phyloP scores from a whole-genome alignment of 306 rosid genomes.

The Quercus glauca region DNA sequence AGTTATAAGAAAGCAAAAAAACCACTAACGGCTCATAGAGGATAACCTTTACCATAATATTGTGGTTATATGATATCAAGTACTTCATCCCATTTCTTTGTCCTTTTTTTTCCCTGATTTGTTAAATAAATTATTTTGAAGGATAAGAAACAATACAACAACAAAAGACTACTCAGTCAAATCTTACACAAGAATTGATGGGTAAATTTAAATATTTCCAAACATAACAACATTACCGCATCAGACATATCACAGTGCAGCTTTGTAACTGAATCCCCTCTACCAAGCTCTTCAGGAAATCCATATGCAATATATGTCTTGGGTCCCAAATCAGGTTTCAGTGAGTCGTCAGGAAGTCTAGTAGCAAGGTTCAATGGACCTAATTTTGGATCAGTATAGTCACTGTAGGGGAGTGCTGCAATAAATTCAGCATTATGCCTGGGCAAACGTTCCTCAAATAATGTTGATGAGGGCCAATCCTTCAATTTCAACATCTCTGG shows the following conservation, averaged over 20 bases:
- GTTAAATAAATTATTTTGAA: too few relatives aligned
- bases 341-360: slow-evolving; percentile 42
- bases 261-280: slow-evolving; percentile 68
- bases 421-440: slow-evolving; percentile 59
- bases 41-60: too few relatives aligned
- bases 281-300: slow-evolving; percentile 48
- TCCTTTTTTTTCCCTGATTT: background rate
- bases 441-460: slow-evolving; percentile 61
- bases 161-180: too few relatives aligned
- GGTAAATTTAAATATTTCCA: too few relatives aligned
- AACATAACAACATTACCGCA: slow-evolving; percentile 36
- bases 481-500: slow-evolving; percentile 66
- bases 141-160: too few relatives aligned
- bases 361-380: slow-evolving; percentile 63
- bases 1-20: too few relatives aligned
- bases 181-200: too few relatives aligned
- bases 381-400: slow-evolving; percentile 59
- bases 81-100: too few relatives aligned
- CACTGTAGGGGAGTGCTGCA: slow-evolving; percentile 59
- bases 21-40: too few relatives aligned
- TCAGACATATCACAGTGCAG: slow-evolving; percentile 68
- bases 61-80: too few relatives aligned
- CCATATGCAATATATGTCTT: slow-evolving; percentile 70
- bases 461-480: slow-evolving; percentile 70
- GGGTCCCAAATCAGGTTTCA: slow-evolving; percentile 70